Base-by-base conservation (phyloP, 225 moss, liverwort and hornwort genomes). In the Polytrichum commune region DNA sequence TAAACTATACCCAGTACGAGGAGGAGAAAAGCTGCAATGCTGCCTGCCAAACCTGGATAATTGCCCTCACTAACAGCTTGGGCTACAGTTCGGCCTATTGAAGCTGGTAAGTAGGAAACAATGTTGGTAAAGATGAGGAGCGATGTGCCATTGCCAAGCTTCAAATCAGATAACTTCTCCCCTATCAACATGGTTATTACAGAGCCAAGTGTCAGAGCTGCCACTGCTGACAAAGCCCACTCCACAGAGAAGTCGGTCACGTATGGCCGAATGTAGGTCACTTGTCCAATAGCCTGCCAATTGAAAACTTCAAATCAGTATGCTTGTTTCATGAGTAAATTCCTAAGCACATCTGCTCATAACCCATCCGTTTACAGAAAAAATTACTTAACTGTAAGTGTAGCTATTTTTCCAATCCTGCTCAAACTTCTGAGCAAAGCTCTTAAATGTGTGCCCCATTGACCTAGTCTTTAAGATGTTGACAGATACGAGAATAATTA, bases 1-100 rank as follows among this genome's bases (percentile, higher is more conserved):
- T 97, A 97, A 10, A 97, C 97, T 62, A 97, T 97, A 53, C 96
- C 96, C 66, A 96, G 82, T 63, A 96, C 96, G 66, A 97, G 87
- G 20, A 92, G 80, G 68, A 94, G 84, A 82, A 97, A 97, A 1
- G 75, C 91, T 25, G 78, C 80, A 69, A 94, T 77, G 57, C 92
- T 91, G 72, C 90, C 94, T 30, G 55, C 87, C 69, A 97, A 86
- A 61, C 94, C 97, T 33, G 83, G 83, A 35, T 98, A 95, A 74
- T 95, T 95, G 65, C 86, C 88, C 68, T 98, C 97, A 29, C 64
- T 84, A 19, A 93, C 76, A 71, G 88, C 94, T 81, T 98, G 97
- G 3, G 86, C 89, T 32, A 94, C 88, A 55, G 97, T 95, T 66
- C 92, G 84, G 63, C 97, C 95, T 32, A 98, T 89, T 6, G 97